Evolutionary conservation across 176 grass and related monocot species (phyloP).

Genomic region (Bothriochloa decipiens): DNA sequence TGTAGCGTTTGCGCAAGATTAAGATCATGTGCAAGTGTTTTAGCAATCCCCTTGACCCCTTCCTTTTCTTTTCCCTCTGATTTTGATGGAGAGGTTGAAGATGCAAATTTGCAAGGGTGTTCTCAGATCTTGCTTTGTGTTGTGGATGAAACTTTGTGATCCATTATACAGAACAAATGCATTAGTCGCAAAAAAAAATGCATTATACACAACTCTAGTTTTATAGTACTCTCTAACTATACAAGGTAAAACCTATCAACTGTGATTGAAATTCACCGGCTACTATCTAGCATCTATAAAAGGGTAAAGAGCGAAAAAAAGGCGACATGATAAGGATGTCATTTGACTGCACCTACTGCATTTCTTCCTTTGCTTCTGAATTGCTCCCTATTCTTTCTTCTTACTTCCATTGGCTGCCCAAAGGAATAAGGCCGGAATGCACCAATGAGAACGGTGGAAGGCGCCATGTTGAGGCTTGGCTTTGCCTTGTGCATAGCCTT

Average conservation of each 20-base stretch:
- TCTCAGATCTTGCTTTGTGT: slow-evolving; percentile 11
- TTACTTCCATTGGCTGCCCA: slow-evolving; percentile 59
- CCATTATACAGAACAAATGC: slow-evolving; percentile 35
- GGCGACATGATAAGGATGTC: slow-evolving; percentile 35
- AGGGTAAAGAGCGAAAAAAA: neutral
- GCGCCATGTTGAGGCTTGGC: slow-evolving; percentile 58
- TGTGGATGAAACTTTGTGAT: neutral
- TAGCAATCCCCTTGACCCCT: neutral
- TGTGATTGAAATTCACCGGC: slow-evolving; percentile 18
- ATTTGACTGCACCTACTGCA: slow-evolving; percentile 51
- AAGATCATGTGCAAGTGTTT: slow-evolving; percentile 1
- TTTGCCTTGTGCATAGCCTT: slow-evolving; percentile 53
- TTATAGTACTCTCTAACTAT: slow-evolving; percentile 41
- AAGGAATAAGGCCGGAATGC: slow-evolving; percentile 66
- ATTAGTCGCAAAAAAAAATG: slow-evolving; percentile 1
- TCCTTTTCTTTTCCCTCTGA: neutral
- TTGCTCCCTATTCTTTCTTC: slow-evolving; percentile 63
- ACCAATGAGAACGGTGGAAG: slow-evolving; percentile 66
- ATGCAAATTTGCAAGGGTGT: neutral
- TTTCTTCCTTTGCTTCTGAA: slow-evolving; percentile 58
- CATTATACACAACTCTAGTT: slow-evolving; percentile 33
- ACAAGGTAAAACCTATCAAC: slow-evolving; percentile 43
- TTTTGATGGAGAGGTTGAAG: neutral
- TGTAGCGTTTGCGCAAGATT: slow-evolving; percentile 10
- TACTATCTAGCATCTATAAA: slow-evolving; percentile 22